Conservation (phyloP, 345 rosid genomes). For the Eutrema heterophyllum region DNA sequence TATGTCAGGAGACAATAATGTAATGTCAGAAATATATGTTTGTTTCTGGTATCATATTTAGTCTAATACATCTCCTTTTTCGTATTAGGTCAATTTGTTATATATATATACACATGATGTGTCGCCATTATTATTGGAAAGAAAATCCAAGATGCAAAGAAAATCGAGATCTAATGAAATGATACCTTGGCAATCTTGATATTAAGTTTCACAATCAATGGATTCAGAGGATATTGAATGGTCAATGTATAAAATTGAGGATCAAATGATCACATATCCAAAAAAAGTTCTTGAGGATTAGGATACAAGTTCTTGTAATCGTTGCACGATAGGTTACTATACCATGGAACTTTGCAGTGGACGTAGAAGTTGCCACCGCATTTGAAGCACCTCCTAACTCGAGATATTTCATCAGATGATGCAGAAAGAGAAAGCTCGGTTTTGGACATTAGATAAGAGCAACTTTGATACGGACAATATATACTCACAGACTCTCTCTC, state of each 20-base stretch:
- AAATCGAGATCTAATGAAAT: too few species aligned
- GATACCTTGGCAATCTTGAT: too few species aligned
- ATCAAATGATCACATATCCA: too few species aligned
- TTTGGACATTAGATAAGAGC: not conserved
- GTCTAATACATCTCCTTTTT: not conserved
- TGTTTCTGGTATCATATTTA: conserved; percentile 1
- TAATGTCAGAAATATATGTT: conserved; percentile 14
- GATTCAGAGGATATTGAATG: too few species aligned
- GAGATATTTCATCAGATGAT: not conserved
- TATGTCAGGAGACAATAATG: not conserved
- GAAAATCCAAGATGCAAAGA: too few species aligned
- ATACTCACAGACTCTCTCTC: too few species aligned
- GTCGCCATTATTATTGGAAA: too few species aligned
- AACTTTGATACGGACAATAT: not conserved
- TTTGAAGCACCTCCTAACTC: not conserved
- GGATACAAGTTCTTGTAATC: not conserved
- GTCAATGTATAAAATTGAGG: too few species aligned
- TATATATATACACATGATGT: too few species aligned
- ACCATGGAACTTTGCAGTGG: not conserved
- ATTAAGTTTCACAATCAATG: too few species aligned
- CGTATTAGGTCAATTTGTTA: not conserved
- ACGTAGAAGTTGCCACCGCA: not conserved
- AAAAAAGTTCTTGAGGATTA: not conserved
- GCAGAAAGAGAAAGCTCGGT: not conserved
- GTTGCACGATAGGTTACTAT: not conserved